These are phyloP conservation scores for Rhododendron ferrugineum DNA, from an alignment of 148 eudicot genomes.

Conservation along the genomic window DNA sequence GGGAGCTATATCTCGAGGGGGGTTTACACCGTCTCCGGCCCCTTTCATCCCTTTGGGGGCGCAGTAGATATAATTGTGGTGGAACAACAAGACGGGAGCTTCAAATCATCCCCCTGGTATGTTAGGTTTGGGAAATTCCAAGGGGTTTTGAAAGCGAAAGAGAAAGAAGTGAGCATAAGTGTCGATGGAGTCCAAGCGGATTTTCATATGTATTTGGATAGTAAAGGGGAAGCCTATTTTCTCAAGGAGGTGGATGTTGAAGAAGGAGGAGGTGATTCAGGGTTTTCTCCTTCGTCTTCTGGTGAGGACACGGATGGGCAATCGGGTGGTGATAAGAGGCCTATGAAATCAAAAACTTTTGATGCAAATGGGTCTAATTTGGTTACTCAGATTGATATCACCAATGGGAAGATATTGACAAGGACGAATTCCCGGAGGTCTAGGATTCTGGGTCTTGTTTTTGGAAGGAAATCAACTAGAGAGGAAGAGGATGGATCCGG, in stretches of 20 bases:
- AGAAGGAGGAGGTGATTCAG: conserved; percentile 44
- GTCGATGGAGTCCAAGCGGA: conserved; percentile 72
- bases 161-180: conserved; percentile 58
- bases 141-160: conserved; percentile 75
- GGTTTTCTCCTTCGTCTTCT: conserved; percentile 34
- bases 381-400: conserved; percentile 36
- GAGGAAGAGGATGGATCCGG: conserved; percentile 24
- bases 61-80: conserved; percentile 97
- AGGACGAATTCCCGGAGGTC: conserved; percentile 35
- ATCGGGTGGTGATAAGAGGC: conserved; percentile 26
- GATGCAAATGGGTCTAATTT: conserved; percentile 19
- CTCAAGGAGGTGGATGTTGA: conserved; percentile 53
- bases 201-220: conserved; percentile 79
- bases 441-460: conserved; percentile 58
- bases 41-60: conserved; percentile 92
- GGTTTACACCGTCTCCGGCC: conserved; percentile 69
- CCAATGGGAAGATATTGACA: conserved; percentile 26
- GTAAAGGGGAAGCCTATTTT: conserved; percentile 80
- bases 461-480: conserved; percentile 51
- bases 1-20: conserved; percentile 73
- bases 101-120: conserved; percentile 95
- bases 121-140: conserved; percentile 92
- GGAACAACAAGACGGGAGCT: conserved; percentile 78
- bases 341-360: conserved; percentile 46
- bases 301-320: conserved; percentile 57